Conservation (phyloP, 2,329 filamentous ascomycete species). For the Dactylonectria macrodidyma region DNA sequence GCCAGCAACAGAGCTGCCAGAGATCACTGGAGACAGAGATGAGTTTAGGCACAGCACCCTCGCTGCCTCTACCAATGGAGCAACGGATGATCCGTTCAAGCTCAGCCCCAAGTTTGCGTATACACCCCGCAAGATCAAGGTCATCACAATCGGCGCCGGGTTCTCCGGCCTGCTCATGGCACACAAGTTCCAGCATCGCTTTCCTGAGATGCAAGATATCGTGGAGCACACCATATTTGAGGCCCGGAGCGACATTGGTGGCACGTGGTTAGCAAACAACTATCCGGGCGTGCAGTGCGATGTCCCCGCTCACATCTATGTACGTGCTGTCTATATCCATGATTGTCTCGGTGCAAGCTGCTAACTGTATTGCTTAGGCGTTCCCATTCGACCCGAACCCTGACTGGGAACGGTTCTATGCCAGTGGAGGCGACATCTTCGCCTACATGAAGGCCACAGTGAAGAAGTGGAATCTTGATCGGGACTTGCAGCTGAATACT, state of each 20-base stretch:
- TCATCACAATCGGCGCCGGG: slow-evolving; percentile 53
- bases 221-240: slow-evolving; percentile 51
- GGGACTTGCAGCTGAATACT: slow-evolving; percentile 53
- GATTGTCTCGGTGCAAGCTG: neutral
- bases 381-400: slow-evolving; percentile 71
- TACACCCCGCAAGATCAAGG: slow-evolving; percentile 49
- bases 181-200: slow-evolving; percentile 53
- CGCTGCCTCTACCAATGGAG: neutral
- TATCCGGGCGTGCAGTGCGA: slow-evolving; percentile 44
- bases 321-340: neutral
- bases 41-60: neutral
- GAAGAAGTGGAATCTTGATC: slow-evolving; percentile 57
- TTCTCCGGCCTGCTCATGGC: slow-evolving; percentile 54
- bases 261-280: slow-evolving; percentile 54
- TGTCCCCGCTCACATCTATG: slow-evolving; percentile 41
- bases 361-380: slow-evolving; percentile 39
- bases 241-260: slow-evolving; percentile 49
- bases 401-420: slow-evolving; percentile 71
- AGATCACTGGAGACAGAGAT: slow-evolving; percentile 22
- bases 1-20: slow-evolving; percentile 40
- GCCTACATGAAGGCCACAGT: slow-evolving; percentile 67
- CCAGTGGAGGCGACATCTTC: slow-evolving; percentile 69
- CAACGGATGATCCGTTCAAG: slow-evolving; percentile 47
- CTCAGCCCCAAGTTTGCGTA: slow-evolving; percentile 48
- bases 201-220: slow-evolving; percentile 48